Conservation (phyloP, 1,139 yeast genomes). For the Zygosaccharomyces pseudobailii region DNA sequence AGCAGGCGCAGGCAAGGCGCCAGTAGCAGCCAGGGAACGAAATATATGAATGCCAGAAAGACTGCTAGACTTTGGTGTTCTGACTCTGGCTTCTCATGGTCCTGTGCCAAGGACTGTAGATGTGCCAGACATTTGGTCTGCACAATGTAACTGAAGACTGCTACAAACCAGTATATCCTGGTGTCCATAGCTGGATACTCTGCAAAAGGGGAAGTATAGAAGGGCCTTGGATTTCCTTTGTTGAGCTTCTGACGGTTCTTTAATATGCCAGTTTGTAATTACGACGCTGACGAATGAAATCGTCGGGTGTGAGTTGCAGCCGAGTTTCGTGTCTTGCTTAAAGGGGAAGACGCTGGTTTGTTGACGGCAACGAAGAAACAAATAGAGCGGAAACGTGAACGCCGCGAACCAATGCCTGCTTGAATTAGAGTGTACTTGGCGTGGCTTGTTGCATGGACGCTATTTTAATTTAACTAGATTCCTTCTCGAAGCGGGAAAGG, state of each 20-base stretch:
- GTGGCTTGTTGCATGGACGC: background rate
- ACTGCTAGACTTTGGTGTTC: slow-evolving; percentile 8
- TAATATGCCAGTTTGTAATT: background rate
- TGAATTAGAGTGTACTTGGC: background rate
- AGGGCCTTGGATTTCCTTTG: background rate
- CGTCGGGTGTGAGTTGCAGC: slow-evolving; percentile 3
- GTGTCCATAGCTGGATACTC: slow-evolving; percentile 7
- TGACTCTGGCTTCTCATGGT: slow-evolving; percentile 6
- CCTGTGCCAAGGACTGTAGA: slow-evolving; percentile 9
- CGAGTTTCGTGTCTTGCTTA: slow-evolving; percentile 3
- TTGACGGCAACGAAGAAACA: background rate
- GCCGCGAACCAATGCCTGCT: no score
- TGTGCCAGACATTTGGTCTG: slow-evolving; percentile 13
- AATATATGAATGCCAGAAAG: slow-evolving; percentile 10
- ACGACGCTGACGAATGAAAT: background rate
- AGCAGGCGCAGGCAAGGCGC: slow-evolving; percentile 7
- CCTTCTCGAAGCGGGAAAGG: background rate
- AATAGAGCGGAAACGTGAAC: no score
- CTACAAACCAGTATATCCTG: slow-evolving; percentile 14
- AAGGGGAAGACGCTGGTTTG: background rate
- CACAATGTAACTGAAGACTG: slow-evolving; percentile 13
- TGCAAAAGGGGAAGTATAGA: background rate
- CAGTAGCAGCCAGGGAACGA: slow-evolving; percentile 12
- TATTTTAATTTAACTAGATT: background rate
- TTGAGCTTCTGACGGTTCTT: background rate